A percentile compares a stretch with the other conserved stretches of the same genome.
Evolutionary conservation across 257 asterid species (phyloP).

Genomic region (Solanum gandarillasii): DNA sequence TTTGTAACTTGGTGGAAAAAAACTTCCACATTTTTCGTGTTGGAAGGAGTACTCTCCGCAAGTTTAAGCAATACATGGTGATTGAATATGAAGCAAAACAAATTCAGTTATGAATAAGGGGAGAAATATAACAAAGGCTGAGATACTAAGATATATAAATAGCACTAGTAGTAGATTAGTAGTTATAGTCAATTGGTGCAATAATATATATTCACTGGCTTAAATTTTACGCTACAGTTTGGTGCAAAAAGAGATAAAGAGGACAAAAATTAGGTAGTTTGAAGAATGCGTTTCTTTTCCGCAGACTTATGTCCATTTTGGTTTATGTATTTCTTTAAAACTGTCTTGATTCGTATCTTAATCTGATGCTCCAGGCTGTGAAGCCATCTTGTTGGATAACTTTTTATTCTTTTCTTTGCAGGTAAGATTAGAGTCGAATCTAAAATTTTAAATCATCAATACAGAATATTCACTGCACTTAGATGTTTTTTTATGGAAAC

Average conservation of each 20-base stretch:
- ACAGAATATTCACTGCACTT: not conserved
- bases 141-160: not conserved
- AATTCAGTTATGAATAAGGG: not conserved
- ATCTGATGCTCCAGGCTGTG: not conserved
- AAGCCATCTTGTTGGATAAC: not conserved
- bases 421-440: not conserved
- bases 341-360: not conserved
- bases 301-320: not conserved
- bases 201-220: not conserved
- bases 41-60: conserved; percentile 28
- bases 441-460: not conserved
- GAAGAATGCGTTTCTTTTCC: conserved; percentile 5
- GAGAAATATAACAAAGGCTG: not conserved
- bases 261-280: not conserved
- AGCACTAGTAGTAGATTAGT: not conserved
- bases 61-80: conserved; percentile 37
- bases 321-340: not conserved
- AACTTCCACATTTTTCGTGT: conserved; percentile 41
- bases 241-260: not conserved
- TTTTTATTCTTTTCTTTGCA: not conserved
- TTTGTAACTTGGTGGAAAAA: conserved; percentile 32
- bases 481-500: not conserved
- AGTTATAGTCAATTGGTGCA: not conserved
- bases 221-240: conserved; percentile 22
- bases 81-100: not conserved